A percentile compares a stretch with the other conserved stretches of the same genome.
These are phyloP conservation scores for Adansonia madagascariensis DNA, from an alignment of 441 rosid genomes.

Conservation along the genomic window DNA sequence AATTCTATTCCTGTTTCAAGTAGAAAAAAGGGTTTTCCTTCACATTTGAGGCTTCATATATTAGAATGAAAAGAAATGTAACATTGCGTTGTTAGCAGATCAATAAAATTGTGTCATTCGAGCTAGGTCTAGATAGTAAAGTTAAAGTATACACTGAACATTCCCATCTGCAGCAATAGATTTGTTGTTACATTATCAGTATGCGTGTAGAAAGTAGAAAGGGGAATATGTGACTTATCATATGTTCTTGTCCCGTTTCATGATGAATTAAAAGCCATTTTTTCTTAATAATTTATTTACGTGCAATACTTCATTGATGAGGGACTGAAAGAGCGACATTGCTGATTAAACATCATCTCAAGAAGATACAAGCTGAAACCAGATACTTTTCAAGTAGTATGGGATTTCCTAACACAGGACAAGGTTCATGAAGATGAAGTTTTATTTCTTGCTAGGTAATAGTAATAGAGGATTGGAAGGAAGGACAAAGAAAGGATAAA, in stretches of 20 bases:
- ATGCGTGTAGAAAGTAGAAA: not conserved
- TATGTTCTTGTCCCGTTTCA: not conserved
- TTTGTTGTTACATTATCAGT: not conserved
- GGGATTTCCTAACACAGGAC: slow-evolving; percentile 12
- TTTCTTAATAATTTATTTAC: not conserved
- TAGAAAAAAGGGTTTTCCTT: not conserved
- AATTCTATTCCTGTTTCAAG: slow-evolving; percentile 21
- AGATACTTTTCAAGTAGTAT: slow-evolving; percentile 21
- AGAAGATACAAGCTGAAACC: slow-evolving; percentile 29
- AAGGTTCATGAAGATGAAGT: slow-evolving; percentile 23
- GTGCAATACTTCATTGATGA: slow-evolving; percentile 19
- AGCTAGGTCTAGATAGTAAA: not conserved
- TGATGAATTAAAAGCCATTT: not conserved
- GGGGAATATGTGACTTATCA: not conserved
- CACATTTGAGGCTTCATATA: not conserved
- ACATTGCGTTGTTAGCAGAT: not conserved
- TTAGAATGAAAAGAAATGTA: slow-evolving; percentile 13
- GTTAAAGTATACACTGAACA: not conserved
- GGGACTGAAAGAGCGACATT: slow-evolving; percentile 20
- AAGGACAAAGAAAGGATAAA: slow-evolving; percentile 22
- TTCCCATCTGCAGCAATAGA: slow-evolving; percentile 1
- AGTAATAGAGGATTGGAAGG: slow-evolving; percentile 11
- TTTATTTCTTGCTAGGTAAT: slow-evolving; percentile 27
- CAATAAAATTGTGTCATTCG: not conserved
- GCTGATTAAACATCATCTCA: slow-evolving; percentile 16